Conservation (phyloP, 306 rosid species). For the Lathyrus tuberosus region DNA sequence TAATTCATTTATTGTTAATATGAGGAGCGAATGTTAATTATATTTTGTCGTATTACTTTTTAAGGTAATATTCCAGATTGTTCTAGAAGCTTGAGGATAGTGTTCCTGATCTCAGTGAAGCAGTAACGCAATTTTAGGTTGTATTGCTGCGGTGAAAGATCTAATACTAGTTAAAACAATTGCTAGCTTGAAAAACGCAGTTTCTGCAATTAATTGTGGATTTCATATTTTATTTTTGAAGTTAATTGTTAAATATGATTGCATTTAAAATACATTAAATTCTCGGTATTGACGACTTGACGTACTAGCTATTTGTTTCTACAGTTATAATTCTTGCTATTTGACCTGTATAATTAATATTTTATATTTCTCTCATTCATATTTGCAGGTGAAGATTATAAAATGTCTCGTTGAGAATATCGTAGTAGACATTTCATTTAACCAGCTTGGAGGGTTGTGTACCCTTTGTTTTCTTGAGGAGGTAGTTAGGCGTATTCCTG, state of each 20-base stretch:
- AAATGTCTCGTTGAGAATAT: slow-evolving; percentile 99
- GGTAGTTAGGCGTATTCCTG: slow-evolving; percentile 56
- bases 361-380: slow-evolving; percentile 28
- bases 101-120: slow-evolving; percentile 14
- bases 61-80: slow-evolving; percentile 5
- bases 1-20: slow-evolving; percentile 2
- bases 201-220: slow-evolving; percentile 9
- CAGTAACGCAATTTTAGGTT: background rate
- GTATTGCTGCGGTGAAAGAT: slow-evolving; percentile 12
- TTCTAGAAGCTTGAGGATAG: slow-evolving; percentile 20
- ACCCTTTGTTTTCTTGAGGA: slow-evolving; percentile 98
- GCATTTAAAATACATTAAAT: slow-evolving; percentile 10
- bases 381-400: slow-evolving; percentile 84
- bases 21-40: background rate
- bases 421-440: slow-evolving; percentile 96
- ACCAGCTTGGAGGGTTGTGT: slow-evolving; percentile 98
- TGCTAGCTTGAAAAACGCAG: slow-evolving; percentile 18
- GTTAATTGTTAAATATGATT: background rate
- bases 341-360: background rate
- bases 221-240: background rate
- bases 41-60: background rate
- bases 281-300: background rate
- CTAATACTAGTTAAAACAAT: slow-evolving; percentile 16
- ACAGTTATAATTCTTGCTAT: slow-evolving; percentile 12
- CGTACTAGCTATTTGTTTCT: slow-evolving; percentile 1